Conservation (phyloP, 2,329 filamentous ascomycete species). For the Fusarium phyllophilum region DNA sequence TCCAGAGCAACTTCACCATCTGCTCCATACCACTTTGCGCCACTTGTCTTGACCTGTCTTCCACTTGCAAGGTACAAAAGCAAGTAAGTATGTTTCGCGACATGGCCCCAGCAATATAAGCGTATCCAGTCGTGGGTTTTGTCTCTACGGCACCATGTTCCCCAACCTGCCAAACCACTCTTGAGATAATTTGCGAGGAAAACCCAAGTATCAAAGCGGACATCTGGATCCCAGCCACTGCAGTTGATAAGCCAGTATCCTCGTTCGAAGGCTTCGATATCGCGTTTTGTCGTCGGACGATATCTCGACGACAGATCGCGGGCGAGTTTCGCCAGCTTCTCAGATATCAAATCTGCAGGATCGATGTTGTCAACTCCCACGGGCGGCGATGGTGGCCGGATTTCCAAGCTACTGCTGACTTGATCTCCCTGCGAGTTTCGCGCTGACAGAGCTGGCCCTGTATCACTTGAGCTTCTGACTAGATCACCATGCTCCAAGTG, state of each 20-base stretch:
- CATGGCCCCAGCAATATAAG: conserved; percentile 82
- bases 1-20: conserved; percentile 63
- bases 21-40: conserved; percentile 74
- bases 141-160: conserved; percentile 65
- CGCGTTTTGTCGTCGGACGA: conserved; percentile 53
- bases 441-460: conserved; percentile 31
- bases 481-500: conserved; percentile 31
- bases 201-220: conserved; percentile 68
- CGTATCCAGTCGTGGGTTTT: conserved; percentile 60
- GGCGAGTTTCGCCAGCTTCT: conserved; percentile 61
- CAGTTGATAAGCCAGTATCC: conserved; percentile 80
- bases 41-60: conserved; percentile 66
- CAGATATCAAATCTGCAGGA: conserved; percentile 65
- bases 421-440: conserved; percentile 23
- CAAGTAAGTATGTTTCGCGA: conserved; percentile 78
- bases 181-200: conserved; percentile 69
- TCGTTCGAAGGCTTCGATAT: conserved; percentile 69
- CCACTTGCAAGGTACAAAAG: conserved; percentile 78
- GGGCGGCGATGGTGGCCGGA: conserved; percentile 65
- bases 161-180: conserved; percentile 72
- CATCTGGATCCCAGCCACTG: conserved; percentile 59
- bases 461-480: conserved; percentile 47
- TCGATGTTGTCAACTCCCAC: conserved; percentile 58
- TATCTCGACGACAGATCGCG: conserved; percentile 64
- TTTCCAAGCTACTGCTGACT: conserved; percentile 54